phyloP scores from a whole-genome alignment of 2,329 filamentous ascomycete species.

The Curvularia eragrostidis region DNA sequence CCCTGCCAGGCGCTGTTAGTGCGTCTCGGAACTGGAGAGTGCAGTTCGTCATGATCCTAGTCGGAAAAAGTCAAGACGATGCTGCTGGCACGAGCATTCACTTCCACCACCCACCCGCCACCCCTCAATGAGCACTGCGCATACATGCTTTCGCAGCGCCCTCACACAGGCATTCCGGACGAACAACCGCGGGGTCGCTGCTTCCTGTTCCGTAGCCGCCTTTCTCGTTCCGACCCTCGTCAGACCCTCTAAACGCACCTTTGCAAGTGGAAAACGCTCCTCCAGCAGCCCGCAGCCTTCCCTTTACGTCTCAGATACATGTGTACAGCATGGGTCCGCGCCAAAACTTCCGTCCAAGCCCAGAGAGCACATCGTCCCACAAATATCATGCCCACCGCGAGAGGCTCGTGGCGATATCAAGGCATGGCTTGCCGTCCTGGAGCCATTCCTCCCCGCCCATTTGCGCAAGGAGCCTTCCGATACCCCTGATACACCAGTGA shows the following conservation, averaged over 20 bases:
- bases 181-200: constrained; percentile 26
- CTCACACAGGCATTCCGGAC: constrained; percentile 47
- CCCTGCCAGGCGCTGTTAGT: constrained; percentile 15
- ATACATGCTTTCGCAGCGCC: constrained; percentile 48
- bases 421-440: constrained; percentile 46
- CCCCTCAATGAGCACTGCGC: constrained; percentile 49
- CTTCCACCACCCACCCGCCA: constrained; percentile 21
- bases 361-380: constrained; percentile 13
- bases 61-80: constrained; percentile 36
- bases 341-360: constrained; percentile 19
- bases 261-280: constrained; percentile 33
- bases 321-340: background rate
- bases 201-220: constrained; percentile 37
- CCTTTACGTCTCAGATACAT: constrained; percentile 5
- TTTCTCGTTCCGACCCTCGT: constrained; percentile 46
- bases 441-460: constrained; percentile 46
- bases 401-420: constrained; percentile 36
- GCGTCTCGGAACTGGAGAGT: constrained; percentile 20
- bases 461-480: constrained; percentile 30
- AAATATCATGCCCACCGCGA: constrained; percentile 32
- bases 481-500: constrained; percentile 24
- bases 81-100: constrained; percentile 24
- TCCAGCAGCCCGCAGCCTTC: constrained; percentile 12
- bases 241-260: constrained; percentile 32
- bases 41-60: constrained; percentile 31